Conservation (phyloP, 2,329 filamentous ascomycete species). For the Fusarium sp. region DNA sequence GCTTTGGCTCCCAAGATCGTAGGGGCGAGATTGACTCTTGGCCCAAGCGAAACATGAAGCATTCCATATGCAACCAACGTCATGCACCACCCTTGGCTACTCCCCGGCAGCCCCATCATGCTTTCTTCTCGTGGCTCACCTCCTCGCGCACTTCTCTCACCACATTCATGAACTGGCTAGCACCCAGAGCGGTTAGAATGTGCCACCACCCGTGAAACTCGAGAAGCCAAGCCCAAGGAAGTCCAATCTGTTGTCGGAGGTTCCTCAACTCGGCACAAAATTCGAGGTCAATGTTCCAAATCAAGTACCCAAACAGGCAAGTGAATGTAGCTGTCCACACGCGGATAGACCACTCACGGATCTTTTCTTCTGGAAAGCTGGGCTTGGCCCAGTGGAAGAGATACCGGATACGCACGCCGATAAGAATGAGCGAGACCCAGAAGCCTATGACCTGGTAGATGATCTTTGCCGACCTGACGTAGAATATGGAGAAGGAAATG, state of each 20-base stretch:
- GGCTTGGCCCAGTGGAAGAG: constrained; percentile 49
- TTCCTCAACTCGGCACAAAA: constrained; percentile 60
- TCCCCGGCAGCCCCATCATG: constrained; percentile 4
- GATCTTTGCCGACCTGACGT: constrained; percentile 56
- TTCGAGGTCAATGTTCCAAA: constrained; percentile 69
- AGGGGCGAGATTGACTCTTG: background rate
- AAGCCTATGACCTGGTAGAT: constrained; percentile 57
- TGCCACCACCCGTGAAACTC: constrained; percentile 75
- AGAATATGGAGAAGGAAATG: constrained; percentile 55
- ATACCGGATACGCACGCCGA: constrained; percentile 51
- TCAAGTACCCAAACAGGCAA: constrained; percentile 58
- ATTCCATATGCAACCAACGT: background rate
- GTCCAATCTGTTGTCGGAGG: constrained; percentile 58
- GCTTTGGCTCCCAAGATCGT: background rate
- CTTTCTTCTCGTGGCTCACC: constrained; percentile 32
- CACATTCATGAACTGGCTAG: constrained; percentile 55
- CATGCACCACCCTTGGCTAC: background rate
- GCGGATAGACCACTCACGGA: constrained; percentile 42
- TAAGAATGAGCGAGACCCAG: constrained; percentile 46
- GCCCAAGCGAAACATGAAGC: background rate
- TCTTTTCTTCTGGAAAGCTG: constrained; percentile 45
- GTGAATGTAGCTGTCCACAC: constrained; percentile 47
- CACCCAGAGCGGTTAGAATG: constrained; percentile 66
- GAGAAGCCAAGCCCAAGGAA: constrained; percentile 66
- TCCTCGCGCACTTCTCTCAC: constrained; percentile 45